Evolutionary conservation across 257 asterid species (phyloP), one percentile per base, ranked within the genome.

Genomic region (Salvia rosmarinus): DNA sequence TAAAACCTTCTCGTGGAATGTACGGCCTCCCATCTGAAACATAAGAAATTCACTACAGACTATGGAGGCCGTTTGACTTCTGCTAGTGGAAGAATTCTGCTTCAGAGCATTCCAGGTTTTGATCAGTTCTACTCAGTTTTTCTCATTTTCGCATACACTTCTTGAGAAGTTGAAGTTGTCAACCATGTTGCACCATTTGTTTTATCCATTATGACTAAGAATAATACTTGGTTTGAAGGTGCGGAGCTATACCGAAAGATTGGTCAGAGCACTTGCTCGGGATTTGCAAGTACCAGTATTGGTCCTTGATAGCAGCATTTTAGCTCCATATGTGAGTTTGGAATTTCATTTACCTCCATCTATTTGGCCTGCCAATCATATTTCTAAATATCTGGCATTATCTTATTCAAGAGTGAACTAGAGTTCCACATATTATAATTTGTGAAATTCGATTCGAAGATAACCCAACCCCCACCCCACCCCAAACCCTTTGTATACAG

Each of bases 161-260:
- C 14, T n/a, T 57, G 50, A 23, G 49, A 16, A 37, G n/a, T n/a
- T n/a, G n/a, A n/a, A n/a, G 71, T 46, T 42, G 64, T 49, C 46
- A 30, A 28, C 39, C 28, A 34, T 65, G 52, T 58, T 50, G 4
- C 62, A 51, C 43, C 40, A 47, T 57, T 69, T 32, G 20, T 32
- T 39, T 32, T 21, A 21, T 23, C 68, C n/a, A 64, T 28, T 68
- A 64, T 81, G 64, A 68, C 71, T 56, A 59, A 64, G 76, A 21
- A 68, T 32, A 39, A 11, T 54, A 16, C 76, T n/a, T 74, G 76
- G 71, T 75, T 50, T 78, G 71, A 82, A 95, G 99, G 99, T 71
- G 87, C 89, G 69, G 97, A 95, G 87, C 95, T 95, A 55, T 95
- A 91, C 74, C 90, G 96, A 95, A 82, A 88, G 99, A 88, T 60